Base-by-base conservation (phyloP, 257 asterid genomes). In the Capsicum chinense region DNA sequence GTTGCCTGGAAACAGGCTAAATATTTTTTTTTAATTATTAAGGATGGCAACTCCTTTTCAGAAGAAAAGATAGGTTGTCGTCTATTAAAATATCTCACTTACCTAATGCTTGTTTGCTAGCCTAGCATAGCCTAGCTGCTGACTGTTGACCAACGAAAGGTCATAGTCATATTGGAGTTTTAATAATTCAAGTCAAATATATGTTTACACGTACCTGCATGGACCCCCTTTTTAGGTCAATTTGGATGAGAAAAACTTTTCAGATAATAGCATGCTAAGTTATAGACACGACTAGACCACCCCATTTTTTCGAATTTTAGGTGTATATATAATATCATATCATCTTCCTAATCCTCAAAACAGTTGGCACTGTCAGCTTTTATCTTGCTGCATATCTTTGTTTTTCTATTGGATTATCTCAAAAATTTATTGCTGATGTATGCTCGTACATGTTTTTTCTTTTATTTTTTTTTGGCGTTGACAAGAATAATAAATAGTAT, bases 201-300 rank as follows among this genome's bases (percentile, higher is more conserved):
- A 76, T 12, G 63, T 50, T 76, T 76, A 52, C 63, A 50, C 26
- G 62, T 74, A 50, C 81, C 47, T 76, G 81, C 47, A 33, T 76
- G 81, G 81, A 76, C 47, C 81, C 81, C 47, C 7, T 3, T 12
- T 33, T 13, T 52, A 76, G 48, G 81, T 76, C 48, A 76, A 76
- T 76, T 76, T 52, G 47, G 81, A 76, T 76, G 63, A 4, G 58
- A 48, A 73, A 73, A 73, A 73, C 80, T 48, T 76, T 76, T 76
- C 81, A 76, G 63, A 52, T 76, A 52, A 5, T 48, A 73, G n/a
- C 42, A 73, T 48, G 59, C 47, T 33, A 66, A 33, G 47, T 66
- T 35, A 33, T 33, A 66, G 73, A 66, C 73, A 66, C n/a, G 9
- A 66, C 73, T 47, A 26, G 73, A 73, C 59, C 11, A 73, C 35